phyloP scores from a whole-genome alignment of 1,284 basidiomycete species.

The Meripilus lineatus region DNA sequence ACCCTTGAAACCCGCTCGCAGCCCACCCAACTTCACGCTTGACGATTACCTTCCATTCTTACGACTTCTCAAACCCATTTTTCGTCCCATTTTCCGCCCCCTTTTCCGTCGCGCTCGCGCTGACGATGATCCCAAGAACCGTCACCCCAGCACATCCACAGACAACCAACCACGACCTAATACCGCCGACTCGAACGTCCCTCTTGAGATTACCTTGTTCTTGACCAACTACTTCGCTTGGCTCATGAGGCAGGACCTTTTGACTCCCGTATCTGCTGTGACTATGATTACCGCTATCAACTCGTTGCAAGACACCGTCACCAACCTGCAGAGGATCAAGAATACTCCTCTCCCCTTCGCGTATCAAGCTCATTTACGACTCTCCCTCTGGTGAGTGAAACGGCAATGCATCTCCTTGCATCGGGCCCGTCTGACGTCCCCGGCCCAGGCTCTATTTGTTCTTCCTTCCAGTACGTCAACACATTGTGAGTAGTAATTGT shows the following conservation, averaged over 20 bases:
- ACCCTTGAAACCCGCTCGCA: constrained; percentile 47
- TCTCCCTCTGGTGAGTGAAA: constrained; percentile 66
- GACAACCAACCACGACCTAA: constrained; percentile 38
- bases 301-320: constrained; percentile 51
- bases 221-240: constrained; percentile 51
- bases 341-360: constrained; percentile 65
- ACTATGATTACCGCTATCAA: constrained; percentile 42
- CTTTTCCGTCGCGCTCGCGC: no score
- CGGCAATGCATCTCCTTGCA: no score
- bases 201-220: constrained; percentile 56
- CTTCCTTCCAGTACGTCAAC: constrained; percentile 55
- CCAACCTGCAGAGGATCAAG: constrained; percentile 56
- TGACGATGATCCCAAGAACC: constrained; percentile 18
- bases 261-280: constrained; percentile 49
- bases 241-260: constrained; percentile 37
- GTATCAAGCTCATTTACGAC: constrained; percentile 62
- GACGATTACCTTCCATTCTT: constrained; percentile 57
- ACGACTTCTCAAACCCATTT: constrained; percentile 46
- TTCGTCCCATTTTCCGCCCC: constrained; percentile 27
- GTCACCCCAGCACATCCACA: constrained; percentile 24
- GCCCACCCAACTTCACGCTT: constrained; percentile 43
- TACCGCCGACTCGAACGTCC: constrained; percentile 57
- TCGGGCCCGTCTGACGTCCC: no score
- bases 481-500: not conserved
- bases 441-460: constrained; percentile 65